Evolutionary conservation across 2,329 filamentous ascomycete genomes (phyloP), one percentile per base, ranked within the genome.

Genomic region (Botryotinia calthae): DNA sequence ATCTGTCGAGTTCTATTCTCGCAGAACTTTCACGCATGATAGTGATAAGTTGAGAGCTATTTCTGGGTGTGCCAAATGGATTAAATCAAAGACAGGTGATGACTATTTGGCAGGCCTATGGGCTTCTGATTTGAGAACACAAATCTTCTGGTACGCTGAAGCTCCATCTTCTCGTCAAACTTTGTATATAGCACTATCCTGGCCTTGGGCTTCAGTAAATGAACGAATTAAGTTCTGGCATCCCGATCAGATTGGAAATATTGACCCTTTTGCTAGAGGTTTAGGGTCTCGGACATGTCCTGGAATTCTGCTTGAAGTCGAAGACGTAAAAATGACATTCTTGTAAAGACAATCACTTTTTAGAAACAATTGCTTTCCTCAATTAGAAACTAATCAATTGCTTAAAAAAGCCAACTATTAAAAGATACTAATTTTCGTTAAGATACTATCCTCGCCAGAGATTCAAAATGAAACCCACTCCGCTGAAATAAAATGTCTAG

Each of bases 41-140:
- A 14, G 28, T 31, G 44, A 51, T 51, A 37, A 37, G 31, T 3
- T 66, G 8, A 66, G 63, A 31, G 63, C 63, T 31, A 54, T 66
- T 18, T 51, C 63, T 31, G 63, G 63, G 34, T 66, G 63, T 66
- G 44, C n/a, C 2, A 44, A 65, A 48, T 65, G 63, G 63, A 65
- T 65, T 20, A 66, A 66, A 51, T 18, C 44, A 34, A 66, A 37
- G 46, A 66, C 63, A 34, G 12, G 46, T 18, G 63, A 66, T 37
- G 9, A 7, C 0, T 66, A 51, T 34, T 7, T 66, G 25, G 63
- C 63, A 16, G 42, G 63, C 1, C 12, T 66, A 14, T 66, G 42
- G 63, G n/a, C 25, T 18, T 46, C 25, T 2, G 63, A 66, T 51
- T 25, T 66, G 16, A 4, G 44, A 37, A 66, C 42, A 31, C 42